A percentile compares a stretch with the other conserved stretches of the same genome.
These are phyloP conservation scores for Podaxis sp. DNA, from an alignment of 768 basidiomycete species.

Conservation along the genomic window DNA sequence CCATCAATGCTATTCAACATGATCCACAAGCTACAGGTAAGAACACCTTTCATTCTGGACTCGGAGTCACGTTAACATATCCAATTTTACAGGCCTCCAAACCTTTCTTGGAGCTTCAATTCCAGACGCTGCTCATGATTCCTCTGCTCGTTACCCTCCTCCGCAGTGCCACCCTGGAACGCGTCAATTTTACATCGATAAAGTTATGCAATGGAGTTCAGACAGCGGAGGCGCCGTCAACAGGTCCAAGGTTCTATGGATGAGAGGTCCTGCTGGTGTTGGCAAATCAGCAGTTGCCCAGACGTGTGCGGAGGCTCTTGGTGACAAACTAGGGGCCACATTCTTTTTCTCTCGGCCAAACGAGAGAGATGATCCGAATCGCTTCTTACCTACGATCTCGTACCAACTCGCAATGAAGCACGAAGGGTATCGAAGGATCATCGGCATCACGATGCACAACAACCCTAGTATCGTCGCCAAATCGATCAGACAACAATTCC, in stretches of 20 bases:
- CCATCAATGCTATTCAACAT: background rate
- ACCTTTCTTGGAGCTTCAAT: background rate
- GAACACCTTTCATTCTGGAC: background rate
- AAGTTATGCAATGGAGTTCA: background rate
- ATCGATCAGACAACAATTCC: background rate
- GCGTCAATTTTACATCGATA: background rate
- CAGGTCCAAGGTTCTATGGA: background rate
- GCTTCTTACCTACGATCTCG: background rate
- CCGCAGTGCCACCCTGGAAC: background rate
- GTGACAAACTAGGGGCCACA: background rate
- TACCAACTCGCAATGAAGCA: background rate
- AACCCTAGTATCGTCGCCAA: background rate
- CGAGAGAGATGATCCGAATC: background rate
- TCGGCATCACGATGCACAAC: background rate
- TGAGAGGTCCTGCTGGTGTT: background rate
- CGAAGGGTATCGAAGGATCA: background rate
- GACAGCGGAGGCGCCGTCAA: background rate
- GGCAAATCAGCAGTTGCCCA: background rate
- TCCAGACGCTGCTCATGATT: background rate
- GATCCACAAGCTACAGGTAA: background rate
- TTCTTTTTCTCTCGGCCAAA: background rate
- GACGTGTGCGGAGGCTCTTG: background rate
- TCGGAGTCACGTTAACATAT: background rate
- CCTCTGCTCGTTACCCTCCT: background rate
- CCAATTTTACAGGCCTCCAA: background rate